phyloP scores from a whole-genome alignment of 345 rosid genomes.

The Lepidium aucheri region DNA sequence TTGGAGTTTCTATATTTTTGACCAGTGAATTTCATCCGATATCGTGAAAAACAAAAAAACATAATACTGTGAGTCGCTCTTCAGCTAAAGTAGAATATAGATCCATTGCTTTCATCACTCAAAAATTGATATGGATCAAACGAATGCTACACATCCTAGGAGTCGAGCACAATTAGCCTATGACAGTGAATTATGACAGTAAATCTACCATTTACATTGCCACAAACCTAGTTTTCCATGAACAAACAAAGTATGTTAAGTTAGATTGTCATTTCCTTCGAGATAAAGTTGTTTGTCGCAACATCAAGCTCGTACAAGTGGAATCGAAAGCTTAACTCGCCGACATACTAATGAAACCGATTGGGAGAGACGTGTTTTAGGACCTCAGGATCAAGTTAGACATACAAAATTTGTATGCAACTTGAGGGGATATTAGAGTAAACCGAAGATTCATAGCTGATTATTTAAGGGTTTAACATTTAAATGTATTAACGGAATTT shows the following conservation, averaged over 20 bases:
- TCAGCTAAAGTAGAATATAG: not conserved
- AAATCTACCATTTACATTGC: too few species aligned
- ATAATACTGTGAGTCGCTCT: not conserved
- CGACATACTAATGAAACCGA: not conserved
- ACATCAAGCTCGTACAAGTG: not conserved
- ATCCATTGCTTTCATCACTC: not conserved
- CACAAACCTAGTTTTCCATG: not conserved
- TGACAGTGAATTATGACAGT: not conserved
- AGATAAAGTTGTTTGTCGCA: not conserved
- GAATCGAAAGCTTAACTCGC: not conserved
- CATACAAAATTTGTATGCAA: too few species aligned
- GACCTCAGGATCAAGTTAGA: not conserved
- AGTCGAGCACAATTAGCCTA: not conserved
- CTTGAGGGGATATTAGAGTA: too few species aligned
- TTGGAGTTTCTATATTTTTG: too few species aligned
- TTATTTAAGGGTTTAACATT: too few species aligned
- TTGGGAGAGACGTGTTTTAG: not conserved
- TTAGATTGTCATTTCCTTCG: not conserved
- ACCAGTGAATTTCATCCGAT: too few species aligned
- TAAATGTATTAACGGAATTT: too few species aligned
- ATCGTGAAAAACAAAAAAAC: not conserved
- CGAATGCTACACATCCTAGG: not conserved
- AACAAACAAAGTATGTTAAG: not conserved
- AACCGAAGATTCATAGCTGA: too few species aligned
- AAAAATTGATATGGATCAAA: not conserved